phyloP scores from a whole-genome alignment of 306 rosid species.

The Cucurbita moschata region DNA sequence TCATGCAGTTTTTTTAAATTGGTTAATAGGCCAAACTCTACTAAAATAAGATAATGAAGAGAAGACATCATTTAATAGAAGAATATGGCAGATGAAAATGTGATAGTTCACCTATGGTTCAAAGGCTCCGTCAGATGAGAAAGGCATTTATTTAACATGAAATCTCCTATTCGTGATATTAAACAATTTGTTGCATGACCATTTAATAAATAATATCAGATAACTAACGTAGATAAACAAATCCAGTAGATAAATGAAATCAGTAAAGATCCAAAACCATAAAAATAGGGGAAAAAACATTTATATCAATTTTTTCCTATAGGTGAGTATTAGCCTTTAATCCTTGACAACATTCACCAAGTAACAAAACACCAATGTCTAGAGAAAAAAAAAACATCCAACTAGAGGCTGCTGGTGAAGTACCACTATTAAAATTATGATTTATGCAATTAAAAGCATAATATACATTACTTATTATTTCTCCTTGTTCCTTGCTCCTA shows the following conservation, averaged over 20 bases:
- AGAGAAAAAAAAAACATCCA: neutral
- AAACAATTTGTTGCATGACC: neutral
- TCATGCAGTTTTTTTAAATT: conserved; percentile 4
- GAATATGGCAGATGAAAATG: neutral
- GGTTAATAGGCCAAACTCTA: conserved; percentile 8
- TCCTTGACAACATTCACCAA: neutral
- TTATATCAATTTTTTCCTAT: neutral
- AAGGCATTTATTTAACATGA: neutral
- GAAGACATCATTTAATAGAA: conserved; percentile 9
- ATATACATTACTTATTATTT: neutral
- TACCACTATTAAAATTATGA: neutral
- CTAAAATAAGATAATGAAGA: conserved; percentile 3
- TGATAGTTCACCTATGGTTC: neutral
- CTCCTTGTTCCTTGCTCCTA: no score
- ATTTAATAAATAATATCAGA: neutral
- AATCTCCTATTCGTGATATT: neutral
- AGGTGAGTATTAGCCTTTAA: neutral
- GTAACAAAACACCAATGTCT: neutral
- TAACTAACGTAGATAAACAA: neutral
- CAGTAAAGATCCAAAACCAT: neutral
- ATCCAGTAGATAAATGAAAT: neutral
- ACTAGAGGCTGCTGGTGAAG: neutral
- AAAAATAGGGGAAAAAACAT: neutral
- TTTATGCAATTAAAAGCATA: neutral
- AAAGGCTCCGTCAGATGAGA: neutral